Percentiles rank a stretch among this genome's conserved stretches.
phyloP scores from a whole-genome alignment of 306 rosid genomes.

The Trifolium subterraneum region DNA sequence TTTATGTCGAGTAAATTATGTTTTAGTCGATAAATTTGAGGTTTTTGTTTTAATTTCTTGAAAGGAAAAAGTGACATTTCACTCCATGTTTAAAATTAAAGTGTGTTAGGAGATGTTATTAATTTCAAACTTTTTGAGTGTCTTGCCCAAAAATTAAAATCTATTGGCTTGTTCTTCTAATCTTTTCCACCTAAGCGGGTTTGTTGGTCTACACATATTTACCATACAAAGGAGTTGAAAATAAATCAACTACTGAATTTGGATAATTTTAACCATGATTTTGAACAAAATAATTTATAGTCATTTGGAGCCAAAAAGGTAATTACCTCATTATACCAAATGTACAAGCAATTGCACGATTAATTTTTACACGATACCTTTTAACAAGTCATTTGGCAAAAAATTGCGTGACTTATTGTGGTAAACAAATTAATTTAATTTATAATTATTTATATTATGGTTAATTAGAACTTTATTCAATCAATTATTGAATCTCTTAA shows the following conservation, averaged over 20 bases:
- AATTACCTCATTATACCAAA: background rate
- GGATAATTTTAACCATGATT: background rate
- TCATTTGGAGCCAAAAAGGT: background rate
- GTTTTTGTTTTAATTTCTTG: too few species aligned
- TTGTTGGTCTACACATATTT: background rate
- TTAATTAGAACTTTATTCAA: too few species aligned
- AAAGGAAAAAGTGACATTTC: background rate
- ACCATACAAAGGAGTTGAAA: slow-evolving; percentile 2
- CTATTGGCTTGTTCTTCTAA: too few species aligned
- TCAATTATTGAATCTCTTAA: too few species aligned
- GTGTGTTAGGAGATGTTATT: slow-evolving; percentile 10
- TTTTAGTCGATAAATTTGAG: background rate
- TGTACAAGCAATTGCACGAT: background rate
- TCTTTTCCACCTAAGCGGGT: background rate
- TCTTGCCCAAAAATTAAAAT: slow-evolving; percentile 32
- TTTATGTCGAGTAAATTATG: too few species aligned
- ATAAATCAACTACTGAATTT: slow-evolving; percentile 1
- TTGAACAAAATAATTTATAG: background rate
- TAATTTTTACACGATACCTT: background rate
- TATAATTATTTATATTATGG: background rate
- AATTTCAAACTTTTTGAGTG: slow-evolving; percentile 32
- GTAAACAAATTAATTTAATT: background rate
- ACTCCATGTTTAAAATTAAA: slow-evolving; percentile 6
- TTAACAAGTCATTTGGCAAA: background rate
- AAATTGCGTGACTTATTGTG: background rate